Conservation (phyloP, 2,329 filamentous ascomycete species). For the Colletotrichum incanum region DNA sequence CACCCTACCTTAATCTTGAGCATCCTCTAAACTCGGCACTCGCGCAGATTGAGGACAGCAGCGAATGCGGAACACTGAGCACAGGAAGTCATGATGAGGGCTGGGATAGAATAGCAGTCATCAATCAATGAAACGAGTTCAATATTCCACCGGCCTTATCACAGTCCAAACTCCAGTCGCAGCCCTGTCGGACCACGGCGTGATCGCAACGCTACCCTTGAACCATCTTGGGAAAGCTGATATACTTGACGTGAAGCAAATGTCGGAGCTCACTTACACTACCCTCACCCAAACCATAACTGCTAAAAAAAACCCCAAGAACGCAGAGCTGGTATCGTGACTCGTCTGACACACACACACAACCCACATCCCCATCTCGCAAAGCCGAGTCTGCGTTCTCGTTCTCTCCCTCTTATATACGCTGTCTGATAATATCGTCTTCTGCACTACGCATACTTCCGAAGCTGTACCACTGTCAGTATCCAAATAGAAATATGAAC, state of each 20-base stretch:
- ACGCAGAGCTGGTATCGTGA: constrained; percentile 30
- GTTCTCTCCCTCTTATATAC: not conserved
- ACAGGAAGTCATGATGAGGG: not conserved
- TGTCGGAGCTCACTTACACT: not conserved
- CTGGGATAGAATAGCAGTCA: not conserved
- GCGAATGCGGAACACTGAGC: not conserved
- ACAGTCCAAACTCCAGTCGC: constrained; percentile 37
- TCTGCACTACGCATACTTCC: constrained; percentile 31
- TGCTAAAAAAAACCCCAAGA: constrained; percentile 12
- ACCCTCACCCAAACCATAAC: constrained; percentile 19
- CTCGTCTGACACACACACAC: not conserved
- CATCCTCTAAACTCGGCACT: not conserved
- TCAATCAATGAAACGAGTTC: constrained; percentile 6
- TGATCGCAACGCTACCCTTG: constrained; percentile 25
- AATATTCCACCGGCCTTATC: constrained; percentile 30
- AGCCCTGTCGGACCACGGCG: constrained; percentile 14
- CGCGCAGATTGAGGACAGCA: not conserved
- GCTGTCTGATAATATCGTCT: not conserved
- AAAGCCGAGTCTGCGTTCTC: not conserved
- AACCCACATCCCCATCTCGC: not conserved
- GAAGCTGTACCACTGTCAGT: constrained; percentile 35
- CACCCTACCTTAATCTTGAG: not conserved
- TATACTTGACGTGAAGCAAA: constrained; percentile 6
- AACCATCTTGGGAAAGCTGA: constrained; percentile 4
- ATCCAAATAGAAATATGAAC: not conserved